Conservation (phyloP, 2,329 filamentous ascomycete species). For the Trichoderma lentiforme region DNA sequence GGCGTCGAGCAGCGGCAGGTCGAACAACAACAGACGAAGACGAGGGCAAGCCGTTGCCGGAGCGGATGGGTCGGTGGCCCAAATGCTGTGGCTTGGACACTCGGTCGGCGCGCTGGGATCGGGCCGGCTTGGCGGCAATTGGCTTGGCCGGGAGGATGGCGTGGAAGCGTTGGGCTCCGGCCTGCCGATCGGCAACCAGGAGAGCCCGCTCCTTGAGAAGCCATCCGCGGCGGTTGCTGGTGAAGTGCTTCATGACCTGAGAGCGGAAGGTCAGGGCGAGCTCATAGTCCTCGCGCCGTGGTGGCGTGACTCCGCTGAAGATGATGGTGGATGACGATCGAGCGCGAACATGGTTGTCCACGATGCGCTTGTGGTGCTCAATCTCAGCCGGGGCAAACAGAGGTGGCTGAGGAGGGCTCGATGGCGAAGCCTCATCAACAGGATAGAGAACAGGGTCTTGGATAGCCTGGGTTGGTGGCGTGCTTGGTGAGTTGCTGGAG, state of each 20-base stretch:
- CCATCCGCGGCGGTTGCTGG: conserved; percentile 45
- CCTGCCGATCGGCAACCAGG: conserved; percentile 47
- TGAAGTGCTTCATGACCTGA: conserved; percentile 47
- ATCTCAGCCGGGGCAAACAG: conserved; percentile 47
- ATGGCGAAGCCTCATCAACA: conserved; percentile 37
- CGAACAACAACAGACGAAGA: conserved; percentile 27
- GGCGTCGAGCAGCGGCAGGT: conserved; percentile 31
- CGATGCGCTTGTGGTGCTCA: conserved; percentile 43
- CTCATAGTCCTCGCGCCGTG: conserved; percentile 52
- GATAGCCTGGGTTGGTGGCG: conserved; percentile 31
- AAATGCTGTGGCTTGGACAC: conserved; percentile 37
- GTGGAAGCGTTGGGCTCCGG: conserved; percentile 37
- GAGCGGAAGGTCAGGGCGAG: conserved; percentile 52
- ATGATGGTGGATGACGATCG: conserved; percentile 39
- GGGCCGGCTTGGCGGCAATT: conserved; percentile 28
- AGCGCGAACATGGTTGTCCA: conserved; percentile 49
- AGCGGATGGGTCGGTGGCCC: conserved; percentile 37
- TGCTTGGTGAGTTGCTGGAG: conserved; percentile 30
- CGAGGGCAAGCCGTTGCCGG: conserved; percentile 25
- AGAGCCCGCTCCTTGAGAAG: conserved; percentile 49
- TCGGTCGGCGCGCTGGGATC: conserved; percentile 32
- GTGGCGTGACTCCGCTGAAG: conserved; percentile 41
- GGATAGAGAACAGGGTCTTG: conserved; percentile 60
- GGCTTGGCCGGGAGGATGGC: conserved; percentile 45
- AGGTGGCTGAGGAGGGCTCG: conserved; percentile 45